A percentile compares a stretch with the other conserved stretches of the same genome.
These are phyloP conservation scores for Leptomonas seymouri DNA, from an alignment of 208 protist species.

Conservation along the genomic window DNA sequence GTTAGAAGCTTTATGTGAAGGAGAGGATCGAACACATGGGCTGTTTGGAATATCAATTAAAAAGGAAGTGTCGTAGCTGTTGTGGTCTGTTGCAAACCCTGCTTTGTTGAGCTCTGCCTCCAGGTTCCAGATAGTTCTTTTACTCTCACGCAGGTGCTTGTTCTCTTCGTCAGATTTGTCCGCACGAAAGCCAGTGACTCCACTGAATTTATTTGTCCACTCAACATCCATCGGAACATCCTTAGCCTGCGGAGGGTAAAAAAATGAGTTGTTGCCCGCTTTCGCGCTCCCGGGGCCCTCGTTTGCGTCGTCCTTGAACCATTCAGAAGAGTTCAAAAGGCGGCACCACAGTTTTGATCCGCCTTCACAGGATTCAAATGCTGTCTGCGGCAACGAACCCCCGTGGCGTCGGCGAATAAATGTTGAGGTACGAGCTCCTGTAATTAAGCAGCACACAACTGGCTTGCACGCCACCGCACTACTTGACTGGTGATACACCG, in stretches of 20 bases:
- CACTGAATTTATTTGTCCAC: conserved; percentile 23
- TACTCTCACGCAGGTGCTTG: neutral
- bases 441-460: conserved; percentile 40
- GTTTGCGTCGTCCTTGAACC: conserved; percentile 4
- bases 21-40: conserved; percentile 16
- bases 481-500: too few species aligned
- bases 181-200: conserved; percentile 26
- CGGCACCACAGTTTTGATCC: conserved; percentile 44
- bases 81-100: conserved; percentile 31
- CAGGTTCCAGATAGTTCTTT: conserved; percentile 27
- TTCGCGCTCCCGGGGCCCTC: neutral
- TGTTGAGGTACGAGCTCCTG: conserved; percentile 36
- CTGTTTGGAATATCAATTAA: conserved; percentile 35
- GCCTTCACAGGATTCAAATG: conserved; percentile 36
- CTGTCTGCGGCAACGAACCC: conserved; percentile 23
- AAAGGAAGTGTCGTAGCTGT: conserved; percentile 40
- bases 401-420: conserved; percentile 24
- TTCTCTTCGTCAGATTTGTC: neutral
- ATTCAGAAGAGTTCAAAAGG: neutral
- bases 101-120: conserved; percentile 22
- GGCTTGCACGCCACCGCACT: neutral
- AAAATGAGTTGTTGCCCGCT: neutral
- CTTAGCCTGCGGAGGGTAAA: conserved; percentile 10
- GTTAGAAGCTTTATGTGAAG: neutral
- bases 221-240: conserved; percentile 19